phyloP scores from a whole-genome alignment of 306 rosid species.

The Cucurbita argyrosperma region DNA sequence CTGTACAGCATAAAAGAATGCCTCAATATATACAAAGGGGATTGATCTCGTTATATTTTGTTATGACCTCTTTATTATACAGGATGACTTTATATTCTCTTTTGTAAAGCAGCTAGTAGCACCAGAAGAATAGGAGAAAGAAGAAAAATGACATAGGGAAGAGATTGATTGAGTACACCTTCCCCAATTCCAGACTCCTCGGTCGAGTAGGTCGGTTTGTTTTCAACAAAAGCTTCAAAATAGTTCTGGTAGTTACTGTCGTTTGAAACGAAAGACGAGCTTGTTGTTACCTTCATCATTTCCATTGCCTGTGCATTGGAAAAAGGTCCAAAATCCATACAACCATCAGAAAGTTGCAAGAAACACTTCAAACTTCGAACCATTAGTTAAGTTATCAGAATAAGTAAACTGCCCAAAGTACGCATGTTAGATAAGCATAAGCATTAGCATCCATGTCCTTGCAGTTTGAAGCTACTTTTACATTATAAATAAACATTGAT shows the following conservation, averaged over 20 bases:
- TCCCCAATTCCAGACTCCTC: conserved; percentile 38
- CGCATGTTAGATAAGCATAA: neutral
- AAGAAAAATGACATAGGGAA: conserved; percentile 50
- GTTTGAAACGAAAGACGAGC: conserved; percentile 29
- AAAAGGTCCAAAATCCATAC: conserved; percentile 1
- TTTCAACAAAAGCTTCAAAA: conserved; percentile 68
- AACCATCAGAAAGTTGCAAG: neutral
- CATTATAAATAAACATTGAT: neutral
- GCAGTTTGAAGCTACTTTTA: neutral
- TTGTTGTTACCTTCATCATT: conserved; percentile 51
- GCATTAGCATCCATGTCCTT: neutral
- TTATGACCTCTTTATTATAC: neutral
- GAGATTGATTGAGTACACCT: conserved; percentile 26
- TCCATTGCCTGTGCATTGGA: conserved; percentile 67
- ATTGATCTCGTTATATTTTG: neutral
- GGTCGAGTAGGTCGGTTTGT: conserved; percentile 24
- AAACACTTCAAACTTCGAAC: neutral
- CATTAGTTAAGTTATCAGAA: neutral
- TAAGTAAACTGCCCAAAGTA: neutral
- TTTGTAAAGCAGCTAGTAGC: conserved; percentile 44
- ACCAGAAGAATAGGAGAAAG: conserved; percentile 64
- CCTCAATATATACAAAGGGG: neutral
- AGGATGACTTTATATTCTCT: conserved; percentile 34
- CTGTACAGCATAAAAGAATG: conserved; percentile 23
- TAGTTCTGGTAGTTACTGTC: conserved; percentile 48